Evolutionary conservation across 345 rosid genomes (phyloP).

Genomic region (Rubroshorea leprosula): DNA sequence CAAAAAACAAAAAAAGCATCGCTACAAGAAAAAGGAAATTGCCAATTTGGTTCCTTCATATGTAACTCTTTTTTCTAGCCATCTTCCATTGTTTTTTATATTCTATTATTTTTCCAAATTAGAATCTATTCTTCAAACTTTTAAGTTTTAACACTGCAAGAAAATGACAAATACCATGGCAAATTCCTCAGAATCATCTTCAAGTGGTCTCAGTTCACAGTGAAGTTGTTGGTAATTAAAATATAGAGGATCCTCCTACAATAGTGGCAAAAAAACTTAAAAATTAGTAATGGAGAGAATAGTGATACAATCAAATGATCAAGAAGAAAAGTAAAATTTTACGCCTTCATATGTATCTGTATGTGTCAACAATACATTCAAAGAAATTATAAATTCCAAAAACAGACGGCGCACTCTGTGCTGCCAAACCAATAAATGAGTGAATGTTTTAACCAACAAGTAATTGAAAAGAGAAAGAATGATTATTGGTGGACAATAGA

Average conservation of each 20-base stretch:
- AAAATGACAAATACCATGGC: slow-evolving; percentile 40
- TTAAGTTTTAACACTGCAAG: not conserved
- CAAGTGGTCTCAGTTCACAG: slow-evolving; percentile 65
- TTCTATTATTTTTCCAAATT: no score
- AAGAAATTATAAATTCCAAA: no score
- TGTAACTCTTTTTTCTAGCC: not conserved
- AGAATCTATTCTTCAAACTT: slow-evolving; percentile 7
- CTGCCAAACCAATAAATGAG: not conserved
- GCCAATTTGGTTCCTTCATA: not conserved
- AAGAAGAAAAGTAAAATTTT: not conserved
- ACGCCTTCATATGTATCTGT: not conserved
- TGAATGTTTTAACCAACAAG: not conserved
- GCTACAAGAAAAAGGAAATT: not conserved
- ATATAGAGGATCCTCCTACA: slow-evolving; percentile 76
- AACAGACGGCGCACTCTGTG: no score
- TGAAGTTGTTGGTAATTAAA: slow-evolving; percentile 55
- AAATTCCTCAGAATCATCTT: slow-evolving; percentile 57
- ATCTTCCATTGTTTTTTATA: not conserved
- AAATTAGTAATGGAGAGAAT: slow-evolving; percentile 10
- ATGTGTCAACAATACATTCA: not conserved
- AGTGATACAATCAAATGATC: not conserved
- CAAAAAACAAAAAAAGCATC: not conserved
- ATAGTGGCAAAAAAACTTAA: slow-evolving; percentile 9
- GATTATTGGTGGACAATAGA: not conserved
- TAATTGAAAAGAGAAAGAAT: not conserved